phyloP scores from a whole-genome alignment of 2,329 filamentous ascomycete species.

The Colletotrichum gigasporum region DNA sequence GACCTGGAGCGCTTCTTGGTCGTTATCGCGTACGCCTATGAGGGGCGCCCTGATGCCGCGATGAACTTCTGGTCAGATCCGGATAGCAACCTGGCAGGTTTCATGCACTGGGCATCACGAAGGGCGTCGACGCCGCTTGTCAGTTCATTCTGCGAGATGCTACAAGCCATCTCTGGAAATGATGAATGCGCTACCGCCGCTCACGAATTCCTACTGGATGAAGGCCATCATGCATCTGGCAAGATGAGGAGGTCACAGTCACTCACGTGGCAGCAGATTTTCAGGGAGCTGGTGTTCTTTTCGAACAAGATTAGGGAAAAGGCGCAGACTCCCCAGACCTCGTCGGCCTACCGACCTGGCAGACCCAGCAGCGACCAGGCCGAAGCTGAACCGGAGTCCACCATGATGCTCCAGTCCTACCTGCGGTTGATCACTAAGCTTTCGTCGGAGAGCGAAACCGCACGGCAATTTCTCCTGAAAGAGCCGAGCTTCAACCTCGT shows the following conservation, averaged over 20 bases:
- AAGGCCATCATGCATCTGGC: constrained; percentile 76
- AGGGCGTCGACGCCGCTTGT: constrained; percentile 95
- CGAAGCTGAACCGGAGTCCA: constrained; percentile 88
- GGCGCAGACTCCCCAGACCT: constrained; percentile 63
- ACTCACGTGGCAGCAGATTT: constrained; percentile 92
- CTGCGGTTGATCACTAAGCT: constrained; percentile 87
- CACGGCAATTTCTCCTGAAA: constrained; percentile 78
- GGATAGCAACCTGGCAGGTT: constrained; percentile 92
- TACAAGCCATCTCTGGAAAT: constrained; percentile 86
- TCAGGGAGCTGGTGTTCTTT: constrained; percentile 88
- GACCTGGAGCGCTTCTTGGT: constrained; percentile 91
- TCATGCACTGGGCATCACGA: constrained; percentile 96
- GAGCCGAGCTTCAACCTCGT: constrained; percentile 73
- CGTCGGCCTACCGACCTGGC: constrained; percentile 61
- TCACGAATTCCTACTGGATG: constrained; percentile 90
- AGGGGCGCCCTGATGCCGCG: constrained; percentile 84
- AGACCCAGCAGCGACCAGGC: constrained; percentile 73
- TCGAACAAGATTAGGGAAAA: constrained; percentile 81
- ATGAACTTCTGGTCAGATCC: constrained; percentile 91
- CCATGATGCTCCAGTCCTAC: constrained; percentile 97
- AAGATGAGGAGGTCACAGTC: constrained; percentile 86
- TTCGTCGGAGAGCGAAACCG: constrained; percentile 75
- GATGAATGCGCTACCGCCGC: constrained; percentile 84
- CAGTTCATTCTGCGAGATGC: constrained; percentile 95
- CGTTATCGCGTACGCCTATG: constrained; percentile 91